Evolutionary conservation across 768 basidiomycete genomes (phyloP).

Genomic region (Pleurotus giganteus): DNA sequence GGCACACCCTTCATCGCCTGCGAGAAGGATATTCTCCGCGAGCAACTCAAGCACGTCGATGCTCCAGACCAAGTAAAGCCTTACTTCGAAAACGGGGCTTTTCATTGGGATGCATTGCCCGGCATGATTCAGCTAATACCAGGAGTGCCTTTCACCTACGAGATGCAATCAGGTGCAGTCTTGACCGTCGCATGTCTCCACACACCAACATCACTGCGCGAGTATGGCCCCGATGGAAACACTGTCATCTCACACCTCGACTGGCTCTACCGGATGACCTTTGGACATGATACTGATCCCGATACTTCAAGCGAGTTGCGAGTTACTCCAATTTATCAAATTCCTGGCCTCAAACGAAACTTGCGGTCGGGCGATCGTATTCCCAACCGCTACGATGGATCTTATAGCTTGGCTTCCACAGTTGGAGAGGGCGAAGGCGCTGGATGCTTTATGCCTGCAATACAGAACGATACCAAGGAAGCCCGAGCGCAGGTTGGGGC

Average conservation of each 20-base stretch:
- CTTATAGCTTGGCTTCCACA: background rate
- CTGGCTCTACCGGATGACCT: background rate
- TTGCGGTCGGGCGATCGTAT: background rate
- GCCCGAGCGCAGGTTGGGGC: background rate
- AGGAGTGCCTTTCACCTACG: background rate
- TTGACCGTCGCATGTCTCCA: background rate
- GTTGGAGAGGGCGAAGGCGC: background rate
- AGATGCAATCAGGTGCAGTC: background rate
- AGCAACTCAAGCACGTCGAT: background rate
- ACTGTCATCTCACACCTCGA: background rate
- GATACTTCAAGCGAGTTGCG: background rate
- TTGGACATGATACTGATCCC: background rate
- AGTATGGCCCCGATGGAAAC: background rate
- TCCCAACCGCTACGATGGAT: background rate
- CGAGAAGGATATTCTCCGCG: background rate
- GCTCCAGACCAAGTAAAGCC: background rate
- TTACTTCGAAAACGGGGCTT: background rate
- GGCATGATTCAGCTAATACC: background rate
- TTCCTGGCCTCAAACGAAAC: background rate
- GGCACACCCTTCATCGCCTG: background rate
- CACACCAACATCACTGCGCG: background rate
- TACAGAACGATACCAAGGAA: background rate
- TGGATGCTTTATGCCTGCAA: background rate
- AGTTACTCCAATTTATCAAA: background rate
- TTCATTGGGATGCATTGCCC: background rate